Percentiles rank a stretch among this genome's conserved stretches.
Evolutionary conservation across 768 basidiomycete species (phyloP).

Genomic region (Psilocybe cyanescens): DNA sequence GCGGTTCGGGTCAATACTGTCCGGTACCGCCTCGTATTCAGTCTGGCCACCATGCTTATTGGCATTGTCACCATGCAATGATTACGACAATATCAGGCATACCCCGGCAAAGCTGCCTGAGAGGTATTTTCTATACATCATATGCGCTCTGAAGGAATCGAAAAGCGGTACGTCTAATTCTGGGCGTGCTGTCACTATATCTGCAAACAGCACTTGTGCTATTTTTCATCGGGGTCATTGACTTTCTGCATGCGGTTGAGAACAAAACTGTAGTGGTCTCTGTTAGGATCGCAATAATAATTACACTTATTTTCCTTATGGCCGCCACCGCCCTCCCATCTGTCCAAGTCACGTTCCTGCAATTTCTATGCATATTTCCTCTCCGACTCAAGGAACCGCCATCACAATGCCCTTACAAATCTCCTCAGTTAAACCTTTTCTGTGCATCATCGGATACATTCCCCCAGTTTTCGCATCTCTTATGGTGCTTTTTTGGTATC

Average conservation of each 20-base stretch:
- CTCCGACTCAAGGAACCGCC: not conserved
- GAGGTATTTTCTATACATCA: slow-evolving; percentile 22
- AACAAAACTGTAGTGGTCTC: slow-evolving; percentile 18
- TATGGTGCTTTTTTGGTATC: not conserved
- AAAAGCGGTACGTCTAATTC: slow-evolving; percentile 26
- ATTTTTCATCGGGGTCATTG: slow-evolving; percentile 28
- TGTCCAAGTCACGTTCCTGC: slow-evolving; percentile 2
- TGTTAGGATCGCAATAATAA: slow-evolving; percentile 14
- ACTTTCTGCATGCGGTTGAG: slow-evolving; percentile 22
- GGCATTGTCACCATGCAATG: slow-evolving; percentile 27
- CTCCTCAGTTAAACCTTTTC: slow-evolving; percentile 16
- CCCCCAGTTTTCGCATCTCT: not conserved
- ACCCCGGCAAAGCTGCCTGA: slow-evolving; percentile 13
- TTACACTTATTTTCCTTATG: slow-evolving; percentile 17
- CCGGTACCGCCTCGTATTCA: slow-evolving; percentile 25
- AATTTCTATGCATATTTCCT: not conserved
- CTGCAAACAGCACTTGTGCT: slow-evolving; percentile 26
- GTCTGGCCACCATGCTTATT: slow-evolving; percentile 21
- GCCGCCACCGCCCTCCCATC: slow-evolving; percentile 19
- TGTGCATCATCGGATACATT: not conserved
- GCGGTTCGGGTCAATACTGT: slow-evolving; percentile 18
- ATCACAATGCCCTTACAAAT: slow-evolving; percentile 17
- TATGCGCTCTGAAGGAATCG: slow-evolving; percentile 25
- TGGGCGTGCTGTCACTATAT: slow-evolving; percentile 26
- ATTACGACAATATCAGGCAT: slow-evolving; percentile 22